Conservation (phyloP, 345 rosid genomes). For the Angophora floribunda region DNA sequence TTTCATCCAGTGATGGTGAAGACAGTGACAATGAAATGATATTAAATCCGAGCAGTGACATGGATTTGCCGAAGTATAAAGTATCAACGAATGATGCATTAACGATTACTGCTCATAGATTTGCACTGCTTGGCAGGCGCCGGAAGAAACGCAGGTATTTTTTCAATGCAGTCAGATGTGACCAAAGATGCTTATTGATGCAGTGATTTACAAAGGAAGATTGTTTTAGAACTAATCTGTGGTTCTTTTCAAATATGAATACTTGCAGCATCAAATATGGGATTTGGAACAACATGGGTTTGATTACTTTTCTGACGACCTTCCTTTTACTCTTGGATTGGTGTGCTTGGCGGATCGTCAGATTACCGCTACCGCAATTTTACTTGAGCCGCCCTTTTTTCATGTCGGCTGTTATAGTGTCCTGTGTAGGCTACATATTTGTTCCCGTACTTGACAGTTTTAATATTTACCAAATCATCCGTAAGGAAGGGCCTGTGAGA, state of each 20-base stretch:
- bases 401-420: constrained; percentile 37
- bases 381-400: constrained; percentile 64
- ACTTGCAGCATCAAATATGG: constrained; percentile 67
- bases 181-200: neutral
- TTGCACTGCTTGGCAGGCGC: constrained; percentile 46
- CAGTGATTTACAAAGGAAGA: neutral
- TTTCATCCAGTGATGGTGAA: constrained; percentile 82
- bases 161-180: neutral
- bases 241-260: neutral
- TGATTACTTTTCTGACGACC: constrained; percentile 43
- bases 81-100: constrained; percentile 42
- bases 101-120: constrained; percentile 49
- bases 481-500: constrained; percentile 25
- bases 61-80: constrained; percentile 37
- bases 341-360: constrained; percentile 89
- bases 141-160: constrained; percentile 58
- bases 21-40: constrained; percentile 64
- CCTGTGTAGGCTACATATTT: constrained; percentile 56
- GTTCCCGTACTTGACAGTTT: constrained; percentile 62
- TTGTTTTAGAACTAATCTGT: neutral
- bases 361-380: constrained; percentile 70
- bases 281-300: constrained; percentile 41
- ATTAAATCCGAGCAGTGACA: constrained; percentile 37
- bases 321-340: constrained; percentile 63
- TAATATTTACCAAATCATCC: constrained; percentile 33